Base-by-base conservation (phyloP, 768 basidiomycete genomes). In the Leccinum barrowsii region DNA sequence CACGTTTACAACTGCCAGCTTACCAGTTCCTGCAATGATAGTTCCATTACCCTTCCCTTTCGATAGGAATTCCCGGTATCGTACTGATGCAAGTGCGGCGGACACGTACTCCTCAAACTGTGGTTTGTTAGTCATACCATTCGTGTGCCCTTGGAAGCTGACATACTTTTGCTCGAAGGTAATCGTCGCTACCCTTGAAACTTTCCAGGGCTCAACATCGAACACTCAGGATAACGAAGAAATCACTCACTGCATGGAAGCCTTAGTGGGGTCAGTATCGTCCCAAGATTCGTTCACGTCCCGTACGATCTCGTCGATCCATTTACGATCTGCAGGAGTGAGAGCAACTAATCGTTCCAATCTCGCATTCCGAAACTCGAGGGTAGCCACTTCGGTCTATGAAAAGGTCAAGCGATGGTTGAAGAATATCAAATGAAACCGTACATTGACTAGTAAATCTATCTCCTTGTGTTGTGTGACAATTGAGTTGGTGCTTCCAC, bases 111-210 rank as follows among this genome's bases (percentile, higher is more conserved):
- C 96, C 70, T 98, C 94, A 55, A 96, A 96, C 85, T 66, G 34
- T 32, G 12, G 28, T 12, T 17, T 32, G 13, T 59, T 11, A 48
- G 35, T 46, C 21, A 58, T 34, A 21, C 24, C 32, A 24, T 52
- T 50, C 40, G 3, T 48, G 49, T 40, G 12, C 50, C 17, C 22
- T 15, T n/a, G 5, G 42, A 51, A 10, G 8, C 17, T 42, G 7
- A 63, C 70, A 21, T 57, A 89, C 92, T 82, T 94, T 95, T 35
- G 83, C 81, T 57, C 97, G 80, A 24, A 99, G 74, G 68, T 95
- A 98, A 71, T 99, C 97, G 65, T 99, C 97, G 64, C 92, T 94
- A 12, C 96, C 97, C 73, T 90, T 89, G 76, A 96, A 98, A 62
- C 90, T 92, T 67, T 40, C 60, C 50, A 26, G n/a, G 40, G 42